Percentiles rank a stretch among this genome's conserved stretches.
Conservation (phyloP, 345 rosid species). For the Toxicodendron radicans region DNA sequence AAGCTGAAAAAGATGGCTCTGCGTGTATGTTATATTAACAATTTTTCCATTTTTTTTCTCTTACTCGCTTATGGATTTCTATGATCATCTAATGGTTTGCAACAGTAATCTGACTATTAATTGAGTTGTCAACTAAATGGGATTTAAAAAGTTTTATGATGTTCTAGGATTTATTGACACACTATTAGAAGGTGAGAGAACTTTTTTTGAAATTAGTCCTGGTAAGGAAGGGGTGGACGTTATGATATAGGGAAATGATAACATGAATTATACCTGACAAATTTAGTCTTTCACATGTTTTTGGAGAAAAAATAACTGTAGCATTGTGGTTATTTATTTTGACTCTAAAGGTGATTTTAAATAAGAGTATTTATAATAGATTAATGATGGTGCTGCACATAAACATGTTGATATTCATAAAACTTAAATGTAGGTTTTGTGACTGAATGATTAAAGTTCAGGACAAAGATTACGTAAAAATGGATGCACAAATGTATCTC, state of each 20-base stretch:
- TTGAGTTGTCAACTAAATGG: neutral
- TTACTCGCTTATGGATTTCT: neutral
- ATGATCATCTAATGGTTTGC: neutral
- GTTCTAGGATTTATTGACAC: neutral
- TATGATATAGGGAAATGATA: neutral
- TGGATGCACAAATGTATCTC: neutral
- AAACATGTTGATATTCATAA: neutral
- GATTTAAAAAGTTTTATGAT: neutral
- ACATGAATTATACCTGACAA: neutral
- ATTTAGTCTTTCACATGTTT: neutral
- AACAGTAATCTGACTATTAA: conserved; percentile 7
- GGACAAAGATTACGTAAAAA: neutral
- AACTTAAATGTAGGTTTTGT: neutral
- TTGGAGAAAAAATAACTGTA: neutral
- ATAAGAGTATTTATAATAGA: neutral
- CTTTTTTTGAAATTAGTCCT: neutral
- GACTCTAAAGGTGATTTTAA: neutral
- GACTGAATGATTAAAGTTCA: neutral
- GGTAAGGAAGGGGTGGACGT: neutral
- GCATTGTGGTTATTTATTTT: neutral
- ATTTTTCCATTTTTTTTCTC: neutral
- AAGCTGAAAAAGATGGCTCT: conserved; percentile 98
- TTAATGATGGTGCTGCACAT: neutral
- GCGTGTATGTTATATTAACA: conserved; percentile 50
- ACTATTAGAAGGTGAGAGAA: conserved; percentile 11